Evolutionary conservation across 2,329 filamentous ascomycete species (phyloP), one percentile per base, ranked within the genome.

Genomic region (Cladosporium sp.): DNA sequence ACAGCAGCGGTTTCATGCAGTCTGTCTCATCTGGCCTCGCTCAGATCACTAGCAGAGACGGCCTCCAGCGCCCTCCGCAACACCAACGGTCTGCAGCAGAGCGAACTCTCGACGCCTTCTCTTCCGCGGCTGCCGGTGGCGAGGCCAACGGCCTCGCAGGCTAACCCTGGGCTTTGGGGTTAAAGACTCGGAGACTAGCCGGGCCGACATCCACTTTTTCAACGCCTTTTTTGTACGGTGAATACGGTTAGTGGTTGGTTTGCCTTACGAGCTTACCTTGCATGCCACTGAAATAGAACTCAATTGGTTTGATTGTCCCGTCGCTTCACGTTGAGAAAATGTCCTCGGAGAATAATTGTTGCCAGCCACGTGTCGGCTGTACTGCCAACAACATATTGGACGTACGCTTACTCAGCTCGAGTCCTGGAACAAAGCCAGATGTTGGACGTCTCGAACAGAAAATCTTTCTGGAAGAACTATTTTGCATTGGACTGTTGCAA

Each of bases 31-130:
- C 28, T 23, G 39, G 32, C 28, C 51, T 54, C 51, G 51, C 51
- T 57, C 54, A 21, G 54, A 57, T 57, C 54, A 23, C 54, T 28
- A 2, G 32, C n/a, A 26, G 48, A 57, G 32, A 57, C 28, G 25
- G 25, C 51, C 39, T 46, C 39, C 34, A 2, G 8, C 32, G 32
- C 54, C 54, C 54, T 57, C 54, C 54, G 54, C 54, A 57, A 36
- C n/a, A 23, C 54, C 54, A 57, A 57, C 54, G 54, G 21, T 57
- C 54, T 34, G 30, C 54, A 39, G 23, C 48, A 53, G 39, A 46
- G 21, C n/a, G 54, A 57, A 57, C 30, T 57, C 54, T 57, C 10
- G n/a, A 30, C 7, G n/a, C n/a, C 32, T 32, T 34, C 54, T 57
- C n/a, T 57, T 57, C 54, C 54, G 54, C 54, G 32, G 54, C n/a